Percentiles rank a stretch among this genome's conserved stretches.
Conservation (phyloP, 1,139 yeast genomes). For the Blastobotrys elegans region DNA sequence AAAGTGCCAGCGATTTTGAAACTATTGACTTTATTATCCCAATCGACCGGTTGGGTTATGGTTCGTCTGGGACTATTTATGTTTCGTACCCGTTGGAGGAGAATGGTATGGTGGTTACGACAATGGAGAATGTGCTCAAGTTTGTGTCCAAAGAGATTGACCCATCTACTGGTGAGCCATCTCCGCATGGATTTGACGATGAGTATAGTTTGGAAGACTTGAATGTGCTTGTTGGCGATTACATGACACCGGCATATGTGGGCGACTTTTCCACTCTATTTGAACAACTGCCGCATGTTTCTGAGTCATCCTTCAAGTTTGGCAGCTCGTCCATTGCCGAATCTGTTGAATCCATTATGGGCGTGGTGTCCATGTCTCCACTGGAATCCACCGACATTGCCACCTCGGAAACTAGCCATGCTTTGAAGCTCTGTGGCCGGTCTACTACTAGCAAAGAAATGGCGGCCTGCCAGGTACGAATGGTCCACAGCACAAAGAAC, state of each 20-base stretch:
- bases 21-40: slow-evolving; percentile 68
- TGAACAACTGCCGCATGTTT: slow-evolving; percentile 56
- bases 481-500: slow-evolving; percentile 65
- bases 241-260: slow-evolving; percentile 68
- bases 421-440: slow-evolving; percentile 78
- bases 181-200: slow-evolving; percentile 89
- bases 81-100: slow-evolving; percentile 65
- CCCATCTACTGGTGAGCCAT: slow-evolving; percentile 68
- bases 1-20: slow-evolving; percentile 51
- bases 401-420: slow-evolving; percentile 55
- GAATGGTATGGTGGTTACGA: slow-evolving; percentile 41
- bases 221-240: slow-evolving; percentile 76
- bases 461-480: slow-evolving; percentile 63
- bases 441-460: slow-evolving; percentile 67
- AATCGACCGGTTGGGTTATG: slow-evolving; percentile 66
- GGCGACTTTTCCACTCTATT: slow-evolving; percentile 71
- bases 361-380: slow-evolving; percentile 56
- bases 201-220: slow-evolving; percentile 88
- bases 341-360: slow-evolving; percentile 43
- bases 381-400: slow-evolving; percentile 74
- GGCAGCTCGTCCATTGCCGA: slow-evolving; percentile 44
- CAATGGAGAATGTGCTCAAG: slow-evolving; percentile 63
- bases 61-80: slow-evolving; percentile 67
- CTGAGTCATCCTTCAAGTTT: slow-evolving; percentile 59
- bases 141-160: slow-evolving; percentile 80